A percentile compares a stretch with the other conserved stretches of the same genome.
Conservation (phyloP, 2,329 filamentous ascomycete genomes). For the Hymenoscyphus repandus region DNA sequence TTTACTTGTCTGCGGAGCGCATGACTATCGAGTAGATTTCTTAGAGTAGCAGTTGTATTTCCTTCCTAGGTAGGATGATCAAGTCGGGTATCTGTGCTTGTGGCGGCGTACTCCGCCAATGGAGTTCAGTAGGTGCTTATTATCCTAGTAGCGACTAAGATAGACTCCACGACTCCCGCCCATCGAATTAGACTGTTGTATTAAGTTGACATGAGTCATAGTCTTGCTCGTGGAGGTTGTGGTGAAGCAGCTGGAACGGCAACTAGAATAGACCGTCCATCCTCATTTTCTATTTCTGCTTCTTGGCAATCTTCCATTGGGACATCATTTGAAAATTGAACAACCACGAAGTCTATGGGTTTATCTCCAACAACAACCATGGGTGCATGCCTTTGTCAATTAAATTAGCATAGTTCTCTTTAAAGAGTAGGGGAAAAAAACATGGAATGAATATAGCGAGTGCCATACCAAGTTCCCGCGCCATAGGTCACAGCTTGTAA, state of each 20-base stretch:
- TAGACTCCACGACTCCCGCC: too few species aligned
- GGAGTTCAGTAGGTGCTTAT: too few species aligned
- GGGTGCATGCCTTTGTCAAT: constrained; percentile 62
- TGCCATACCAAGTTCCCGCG: constrained; percentile 67
- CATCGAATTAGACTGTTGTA: too few species aligned
- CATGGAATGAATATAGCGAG: background rate
- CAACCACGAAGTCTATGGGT: constrained; percentile 79
- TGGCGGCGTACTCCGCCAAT: too few species aligned
- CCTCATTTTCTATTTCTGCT: constrained; percentile 37
- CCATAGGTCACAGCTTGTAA: constrained; percentile 87
- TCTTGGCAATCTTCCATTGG: constrained; percentile 84
- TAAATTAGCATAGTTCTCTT: background rate
- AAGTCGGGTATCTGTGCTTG: too few species aligned
- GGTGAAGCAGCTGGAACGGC: constrained; percentile 11
- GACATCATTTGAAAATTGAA: constrained; percentile 83
- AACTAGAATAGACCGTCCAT: constrained; percentile 12
- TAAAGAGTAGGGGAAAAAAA: background rate
- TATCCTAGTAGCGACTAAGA: too few species aligned
- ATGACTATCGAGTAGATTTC: too few species aligned
- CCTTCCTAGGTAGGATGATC: too few species aligned
- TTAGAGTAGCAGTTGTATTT: too few species aligned
- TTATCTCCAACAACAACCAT: constrained; percentile 78
- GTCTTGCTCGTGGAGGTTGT: too few species aligned
- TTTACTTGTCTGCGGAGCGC: too few species aligned
- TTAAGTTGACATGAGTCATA: too few species aligned